phyloP scores from a whole-genome alignment of 768 basidiomycete species.

The Lactarius deliciosus region DNA sequence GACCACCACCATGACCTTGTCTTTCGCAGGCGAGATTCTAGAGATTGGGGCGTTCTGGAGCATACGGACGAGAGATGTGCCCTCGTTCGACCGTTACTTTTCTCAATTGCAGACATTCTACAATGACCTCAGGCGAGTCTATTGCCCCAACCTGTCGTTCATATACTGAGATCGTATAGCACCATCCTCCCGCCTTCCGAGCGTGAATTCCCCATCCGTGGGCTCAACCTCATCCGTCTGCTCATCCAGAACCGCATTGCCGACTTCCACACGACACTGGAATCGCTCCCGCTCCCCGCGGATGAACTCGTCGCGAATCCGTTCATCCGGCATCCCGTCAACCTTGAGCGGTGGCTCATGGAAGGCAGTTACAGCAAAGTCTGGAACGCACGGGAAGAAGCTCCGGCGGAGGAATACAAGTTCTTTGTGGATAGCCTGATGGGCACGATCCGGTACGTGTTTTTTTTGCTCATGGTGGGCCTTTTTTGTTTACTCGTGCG shows the following conservation, averaged over 20 bases:
- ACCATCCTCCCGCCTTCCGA: conserved; percentile 77
- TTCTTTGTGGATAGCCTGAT: conserved; percentile 92
- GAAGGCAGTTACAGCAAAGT: conserved; percentile 98
- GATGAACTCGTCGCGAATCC: conserved; percentile 67
- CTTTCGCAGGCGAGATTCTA: conserved; percentile 79
- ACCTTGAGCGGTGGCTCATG: conserved; percentile 97
- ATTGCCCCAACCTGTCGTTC: not conserved
- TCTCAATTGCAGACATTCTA: conserved; percentile 90
- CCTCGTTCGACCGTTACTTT: conserved; percentile 94
- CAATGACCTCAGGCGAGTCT: conserved; percentile 70
- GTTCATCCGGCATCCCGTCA: conserved; percentile 81
- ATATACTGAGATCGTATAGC: conserved; percentile 39
- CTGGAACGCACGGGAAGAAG: conserved; percentile 91
- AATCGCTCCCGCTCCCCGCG: conserved; percentile 75
- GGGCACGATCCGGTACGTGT: conserved; percentile 82
- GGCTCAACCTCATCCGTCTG: conserved; percentile 91
- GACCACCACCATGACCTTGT: not conserved
- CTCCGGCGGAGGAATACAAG: conserved; percentile 92
- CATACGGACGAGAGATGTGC: conserved; percentile 82
- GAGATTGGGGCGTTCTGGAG: conserved; percentile 96
- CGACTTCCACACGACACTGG: conserved; percentile 95
- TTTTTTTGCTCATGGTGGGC: not conserved
- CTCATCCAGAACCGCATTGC: conserved; percentile 96
- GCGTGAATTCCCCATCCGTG: conserved; percentile 84
- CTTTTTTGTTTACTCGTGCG: conserved; percentile 8